A percentile compares a stretch with the other conserved stretches of the same genome.
These are phyloP conservation scores for Coelastrella sp. DNA, from an alignment of 139 green algal genomes.

Conservation along the genomic window DNA sequence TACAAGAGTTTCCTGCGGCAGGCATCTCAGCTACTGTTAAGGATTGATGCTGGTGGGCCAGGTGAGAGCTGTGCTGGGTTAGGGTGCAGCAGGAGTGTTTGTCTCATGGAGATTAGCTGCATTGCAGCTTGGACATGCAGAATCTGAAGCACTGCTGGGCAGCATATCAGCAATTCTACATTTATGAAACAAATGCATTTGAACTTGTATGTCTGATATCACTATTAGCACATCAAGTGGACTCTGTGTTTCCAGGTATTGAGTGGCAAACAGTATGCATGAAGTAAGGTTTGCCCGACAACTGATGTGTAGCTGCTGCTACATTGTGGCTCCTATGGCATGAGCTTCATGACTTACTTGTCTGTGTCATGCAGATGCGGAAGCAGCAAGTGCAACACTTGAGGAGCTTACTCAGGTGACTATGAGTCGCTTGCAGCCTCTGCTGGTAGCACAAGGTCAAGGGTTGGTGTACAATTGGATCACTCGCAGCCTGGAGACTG, in stretches of 20 bases:
- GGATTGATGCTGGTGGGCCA: not conserved
- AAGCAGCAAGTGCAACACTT: not conserved
- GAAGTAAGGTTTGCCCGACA: not conserved
- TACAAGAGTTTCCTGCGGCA: slow-evolving; percentile 44
- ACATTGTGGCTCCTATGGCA: not conserved
- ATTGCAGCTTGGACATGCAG: too few relatives aligned
- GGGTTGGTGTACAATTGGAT: slow-evolving; percentile 21
- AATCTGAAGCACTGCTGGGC: too few relatives aligned
- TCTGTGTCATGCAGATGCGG: not conserved
- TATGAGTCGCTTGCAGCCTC: slow-evolving; percentile 14
- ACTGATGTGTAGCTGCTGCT: too few relatives aligned
- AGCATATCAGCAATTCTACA: too few relatives aligned
- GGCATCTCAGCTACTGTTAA: not conserved
- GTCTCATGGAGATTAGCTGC: too few relatives aligned
- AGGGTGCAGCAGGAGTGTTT: too few relatives aligned
- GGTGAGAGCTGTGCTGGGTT: not conserved
- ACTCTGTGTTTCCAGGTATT: too few relatives aligned
- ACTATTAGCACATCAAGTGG: too few relatives aligned
- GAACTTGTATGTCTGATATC: too few relatives aligned
- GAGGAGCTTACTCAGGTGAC: slow-evolving; percentile 6
- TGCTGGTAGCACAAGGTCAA: slow-evolving; percentile 32
- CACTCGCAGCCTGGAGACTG: slow-evolving; percentile 35
- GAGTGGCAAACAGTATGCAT: too few relatives aligned
- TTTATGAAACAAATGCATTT: too few relatives aligned
- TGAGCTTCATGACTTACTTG: not conserved